Evolutionary conservation across 768 basidiomycete species (phyloP), one percentile per base, ranked within the genome.

Genomic region (Gelatoporia subvermispora): DNA sequence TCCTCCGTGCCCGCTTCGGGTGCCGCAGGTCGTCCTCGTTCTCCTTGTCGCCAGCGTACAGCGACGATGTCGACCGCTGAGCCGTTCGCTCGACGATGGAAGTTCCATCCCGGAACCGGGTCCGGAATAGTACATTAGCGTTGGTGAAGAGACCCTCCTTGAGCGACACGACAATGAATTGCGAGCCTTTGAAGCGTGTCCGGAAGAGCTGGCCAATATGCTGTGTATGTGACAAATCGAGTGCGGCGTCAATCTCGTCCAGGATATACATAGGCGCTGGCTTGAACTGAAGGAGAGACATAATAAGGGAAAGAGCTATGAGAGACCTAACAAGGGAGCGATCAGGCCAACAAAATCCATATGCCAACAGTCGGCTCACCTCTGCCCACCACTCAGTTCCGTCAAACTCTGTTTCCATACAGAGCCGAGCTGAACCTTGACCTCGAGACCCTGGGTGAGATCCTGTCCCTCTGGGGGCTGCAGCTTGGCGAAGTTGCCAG

Each of bases 241-340:
- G 78, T 8, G 95, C 95, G 0, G 96, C 94, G 66, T 98, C 96
- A 54, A 99, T 95, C 68, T 99, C 96, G 69, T 99, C 96, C 8
- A 99, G 79, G 63, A 99, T 99, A 67, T 98, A 98, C 92, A 98
- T 93, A 2, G 93, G 95, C 15, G 95, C 94, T 8, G 95, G 94
- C 62, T 97, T 97, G 78, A 97, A 97, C 65, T 97, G 93, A n/a
- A 98, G 82, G 16, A 99, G 80, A 0, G 96, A 88, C 93, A 99
- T 95, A 72, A 98, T 98, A 35, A 99, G 77, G 11, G 95, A 98
- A 1, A 99, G 79, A 0, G 96, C 96, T 61, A 99, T 98, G 55
- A 99, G 78, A 0, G 96, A 99, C 55, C 94, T 98, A 57, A 20
- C 36, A 18, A 46, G 39, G 22, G 20, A n/a, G 21, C 20, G 36